Percentiles rank a stretch among this genome's conserved stretches.
Conservation (phyloP, 495 filamentous ascomycete genomes). For the Tuber borchii region DNA sequence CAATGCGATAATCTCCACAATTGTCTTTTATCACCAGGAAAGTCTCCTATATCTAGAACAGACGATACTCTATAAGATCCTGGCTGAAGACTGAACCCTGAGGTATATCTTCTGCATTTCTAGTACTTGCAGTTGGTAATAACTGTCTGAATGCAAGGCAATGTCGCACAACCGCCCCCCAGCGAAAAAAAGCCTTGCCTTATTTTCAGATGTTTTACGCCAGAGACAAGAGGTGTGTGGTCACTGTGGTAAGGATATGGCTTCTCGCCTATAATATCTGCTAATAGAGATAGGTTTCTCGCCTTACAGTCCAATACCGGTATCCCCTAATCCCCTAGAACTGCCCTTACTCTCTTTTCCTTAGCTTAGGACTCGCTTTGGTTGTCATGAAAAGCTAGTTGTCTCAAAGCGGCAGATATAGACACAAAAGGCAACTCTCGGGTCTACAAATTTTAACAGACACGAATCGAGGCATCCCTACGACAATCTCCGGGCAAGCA, state of each 20-base stretch:
- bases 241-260: neutral
- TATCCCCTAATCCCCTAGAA: neutral
- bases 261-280: neutral
- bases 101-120: neutral
- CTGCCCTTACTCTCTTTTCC: neutral
- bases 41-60: neutral
- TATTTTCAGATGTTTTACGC: too few relatives aligned
- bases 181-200: too few relatives aligned
- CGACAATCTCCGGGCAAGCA: neutral
- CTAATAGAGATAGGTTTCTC: neutral
- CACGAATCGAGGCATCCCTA: neutral
- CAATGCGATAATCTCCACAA: neutral
- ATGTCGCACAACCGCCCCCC: too few relatives aligned
- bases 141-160: too few relatives aligned
- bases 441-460: neutral
- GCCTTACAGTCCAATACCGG: too few relatives aligned
- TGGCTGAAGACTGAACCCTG: neutral
- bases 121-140: too few relatives aligned
- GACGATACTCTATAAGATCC: neutral
- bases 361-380: neutral
- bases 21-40: neutral
- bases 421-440: neutral
- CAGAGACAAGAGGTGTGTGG: neutral
- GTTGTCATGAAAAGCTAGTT: neutral
- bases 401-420: neutral